phyloP scores from a whole-genome alignment of 2,329 filamentous ascomycete genomes.

The Zalaria sp. region DNA sequence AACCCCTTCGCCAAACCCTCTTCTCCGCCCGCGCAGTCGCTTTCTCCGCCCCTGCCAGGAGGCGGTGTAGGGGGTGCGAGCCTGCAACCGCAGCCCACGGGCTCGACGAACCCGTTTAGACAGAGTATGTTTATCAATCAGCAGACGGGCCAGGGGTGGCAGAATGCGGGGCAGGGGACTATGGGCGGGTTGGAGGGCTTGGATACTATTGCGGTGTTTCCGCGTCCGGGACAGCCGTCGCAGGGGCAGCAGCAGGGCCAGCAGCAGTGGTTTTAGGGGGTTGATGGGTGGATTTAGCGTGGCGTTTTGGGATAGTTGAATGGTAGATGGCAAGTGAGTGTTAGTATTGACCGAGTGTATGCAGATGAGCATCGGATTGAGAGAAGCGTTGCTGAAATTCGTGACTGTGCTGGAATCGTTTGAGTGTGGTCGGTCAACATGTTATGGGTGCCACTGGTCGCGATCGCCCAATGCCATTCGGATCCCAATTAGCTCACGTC shows the following conservation, averaged over 20 bases:
- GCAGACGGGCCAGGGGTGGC: slow-evolving; percentile 77
- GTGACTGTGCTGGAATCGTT: too few species aligned
- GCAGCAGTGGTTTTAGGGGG: background rate
- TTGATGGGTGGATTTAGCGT: slow-evolving; percentile 3
- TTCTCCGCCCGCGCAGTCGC: slow-evolving; percentile 26
- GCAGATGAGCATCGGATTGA: too few species aligned
- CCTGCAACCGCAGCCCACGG: slow-evolving; percentile 63
- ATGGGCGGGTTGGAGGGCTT: slow-evolving; percentile 68
- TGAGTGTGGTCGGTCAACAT: too few species aligned
- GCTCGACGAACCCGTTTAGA: slow-evolving; percentile 87
- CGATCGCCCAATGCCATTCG: too few species aligned
- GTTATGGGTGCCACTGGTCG: too few species aligned
- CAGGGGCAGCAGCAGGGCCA: background rate
- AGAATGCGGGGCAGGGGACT: slow-evolving; percentile 58
- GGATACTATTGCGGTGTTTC: slow-evolving; percentile 72
- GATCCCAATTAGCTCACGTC: too few species aligned
- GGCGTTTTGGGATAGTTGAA: slow-evolving; percentile 1
- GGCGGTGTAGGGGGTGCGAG: too few species aligned
- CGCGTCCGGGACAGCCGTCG: slow-evolving; percentile 47
- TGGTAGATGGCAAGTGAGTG: too few species aligned
- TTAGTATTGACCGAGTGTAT: too few species aligned
- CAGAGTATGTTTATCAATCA: slow-evolving; percentile 86
- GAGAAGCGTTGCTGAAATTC: too few species aligned
- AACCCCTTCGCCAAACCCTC: slow-evolving; percentile 53
- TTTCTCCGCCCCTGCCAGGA: slow-evolving; percentile 21